Base-by-base conservation (phyloP, 331 rosid genomes). In the Spiraea crenata region DNA sequence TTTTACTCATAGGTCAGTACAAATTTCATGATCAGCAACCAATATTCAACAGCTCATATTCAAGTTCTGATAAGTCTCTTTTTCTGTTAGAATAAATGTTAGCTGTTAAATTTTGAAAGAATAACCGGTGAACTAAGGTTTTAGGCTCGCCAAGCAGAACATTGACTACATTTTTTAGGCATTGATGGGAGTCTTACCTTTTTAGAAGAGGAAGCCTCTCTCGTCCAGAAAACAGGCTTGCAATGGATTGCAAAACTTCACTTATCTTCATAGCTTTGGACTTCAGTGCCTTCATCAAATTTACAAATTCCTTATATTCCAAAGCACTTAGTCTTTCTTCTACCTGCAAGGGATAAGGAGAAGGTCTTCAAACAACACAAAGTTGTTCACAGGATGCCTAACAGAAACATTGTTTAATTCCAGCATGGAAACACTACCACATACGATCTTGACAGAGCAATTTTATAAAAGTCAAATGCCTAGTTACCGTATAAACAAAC, bases 231-330 rank as follows among this genome's bases (percentile, higher is more conserved):
- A 93, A 88, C 81, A 93, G 68, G 57, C 86, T 64, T n/a, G 74
- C 84, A 75, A 90, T 90, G 74, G 87, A 81, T 68, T 72, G 87
- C 76, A 88, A 90, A 67, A 89, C 93, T 82, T 88, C 92, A 46
- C 74, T 75, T 48, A 85, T 84, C 84, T 80, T 89, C 95, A 90
- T 80, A 17, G 90, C 85, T 87, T 90, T 90, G 69, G 90, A 85
- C 81, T 93, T 90, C 9, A 93, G 89, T 54, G 95, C 97, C 80
- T 89, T 90, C 97, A 93, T 90, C 67, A 76, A 84, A 73, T 82
- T 81, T 69, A 90, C 96, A 73, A 90, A 93, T 71, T 87, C 92
- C 69, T 69, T 73, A 78, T 93, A 93, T 75, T 93, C 97, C 7
- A 83, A 64, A 47, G 84, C 67, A 80, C 85, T 85, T 49, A 90